Base-by-base conservation (phyloP, 169 alveolate species). In the Condylostoma magnum region DNA sequence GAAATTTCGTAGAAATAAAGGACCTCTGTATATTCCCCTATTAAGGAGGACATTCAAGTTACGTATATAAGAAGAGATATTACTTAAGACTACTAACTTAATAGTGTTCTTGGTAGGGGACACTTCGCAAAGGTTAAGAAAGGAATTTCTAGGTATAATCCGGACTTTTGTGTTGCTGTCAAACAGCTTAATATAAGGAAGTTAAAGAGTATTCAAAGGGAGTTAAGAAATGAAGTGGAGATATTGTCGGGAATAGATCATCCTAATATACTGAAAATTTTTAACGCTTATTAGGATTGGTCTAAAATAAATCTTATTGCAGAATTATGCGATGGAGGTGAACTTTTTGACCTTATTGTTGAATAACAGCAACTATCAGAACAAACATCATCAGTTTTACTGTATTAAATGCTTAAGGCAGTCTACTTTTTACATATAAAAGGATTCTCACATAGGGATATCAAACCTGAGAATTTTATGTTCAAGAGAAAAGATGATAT, bases 281-380 rank as follows among this genome's bases (percentile, higher is more conserved):
- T 58, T 66, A 91, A 87, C 80, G 72, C 75, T 72, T 83, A 80
- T 56, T 52, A 73, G 34, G 94, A 87, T 55, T 33, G 63, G 10
- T 67, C 75, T 46, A 66, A 76, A 30, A 83, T 77, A 67, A 80
- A 76, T 48, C 34, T 87, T 43, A 78, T 87, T 10, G 80, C 94
- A 31, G 94, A 87, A 76, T 77, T 85, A 58, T 90, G 96, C 55
- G 77, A 71, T 31, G 99, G 99, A 18, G 99, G 99, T 31, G 99
- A 98, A 86, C 90, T 98, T 38, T 97, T 98, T 56, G 99, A 96
- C 77, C 93, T 96, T 68, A 97, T 97, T 28, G 90, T 90, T 0
- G 94, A 90, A 60, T 33, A 43, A 50, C 63, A 55, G 6, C 44
- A 27, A 25, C 55, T 69, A 15, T 41, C 66, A 56, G 94, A 86